These are phyloP conservation scores for Mortierella alpina DNA, from an alignment of 192 early-diverging fungal genomes.

Conservation along the genomic window DNA sequence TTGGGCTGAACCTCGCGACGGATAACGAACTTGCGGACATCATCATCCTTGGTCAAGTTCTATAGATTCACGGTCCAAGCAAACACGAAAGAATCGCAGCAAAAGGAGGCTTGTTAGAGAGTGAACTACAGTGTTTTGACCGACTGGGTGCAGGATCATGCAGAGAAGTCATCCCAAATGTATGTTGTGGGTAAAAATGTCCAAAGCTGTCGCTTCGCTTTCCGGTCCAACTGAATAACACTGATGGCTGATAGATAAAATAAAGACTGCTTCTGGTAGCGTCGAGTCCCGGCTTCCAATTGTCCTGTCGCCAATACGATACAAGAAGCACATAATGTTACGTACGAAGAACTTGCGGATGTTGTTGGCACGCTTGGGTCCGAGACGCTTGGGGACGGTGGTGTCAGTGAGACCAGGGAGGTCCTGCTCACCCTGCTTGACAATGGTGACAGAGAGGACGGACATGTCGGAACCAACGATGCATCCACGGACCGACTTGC, in stretches of 20 bases:
- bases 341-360: conserved; percentile 98
- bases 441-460: conserved; percentile 92
- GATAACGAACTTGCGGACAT: conserved; percentile 99
- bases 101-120: neutral
- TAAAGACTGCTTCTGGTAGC: too few species aligned
- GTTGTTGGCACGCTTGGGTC: conserved; percentile 98
- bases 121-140: neutral
- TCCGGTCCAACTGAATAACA: neutral
- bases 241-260: neutral
- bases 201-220: neutral
- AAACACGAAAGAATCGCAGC: neutral
- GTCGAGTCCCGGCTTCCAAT: neutral
- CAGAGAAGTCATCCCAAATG: neutral
- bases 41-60: conserved; percentile 97
- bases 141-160: neutral
- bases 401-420: conserved; percentile 96
- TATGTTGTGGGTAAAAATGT: neutral
- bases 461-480: conserved; percentile 95
- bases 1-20: conserved; percentile 94
- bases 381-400: conserved; percentile 95
- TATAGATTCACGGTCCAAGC: conserved; percentile 19
- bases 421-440: conserved; percentile 97
- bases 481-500: conserved; percentile 99
- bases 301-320: neutral
- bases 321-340: conserved; percentile 23